Evolutionary conservation across 495 filamentous ascomycete genomes (phyloP).

Genomic region (Neurospora tetraspora): DNA sequence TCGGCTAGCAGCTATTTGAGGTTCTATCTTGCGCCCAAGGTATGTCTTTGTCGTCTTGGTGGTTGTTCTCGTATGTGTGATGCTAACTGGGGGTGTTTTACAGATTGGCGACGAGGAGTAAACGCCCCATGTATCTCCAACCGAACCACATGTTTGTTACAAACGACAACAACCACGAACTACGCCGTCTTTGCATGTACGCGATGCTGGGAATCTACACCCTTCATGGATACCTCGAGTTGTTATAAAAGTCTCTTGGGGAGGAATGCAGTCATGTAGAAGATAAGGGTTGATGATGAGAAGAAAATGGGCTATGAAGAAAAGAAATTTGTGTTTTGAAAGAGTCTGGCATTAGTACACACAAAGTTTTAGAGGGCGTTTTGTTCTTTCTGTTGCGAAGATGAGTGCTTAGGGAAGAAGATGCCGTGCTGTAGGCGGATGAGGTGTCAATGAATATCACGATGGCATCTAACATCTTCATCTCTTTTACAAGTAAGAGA

Average conservation of each 20-base stretch:
- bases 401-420: not conserved
- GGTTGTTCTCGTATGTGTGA: not conserved
- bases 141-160: not conserved
- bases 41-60: conserved; percentile 27
- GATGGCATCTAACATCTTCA: not conserved
- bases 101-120: conserved; percentile 92
- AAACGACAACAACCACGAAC: not conserved
- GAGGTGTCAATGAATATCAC: not conserved
- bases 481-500: not conserved
- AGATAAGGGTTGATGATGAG: not conserved
- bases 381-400: not conserved
- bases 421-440: not conserved
- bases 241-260: not conserved
- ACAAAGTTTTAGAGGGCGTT: not conserved
- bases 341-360: not conserved
- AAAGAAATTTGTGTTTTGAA: not conserved
- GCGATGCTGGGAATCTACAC: not conserved
- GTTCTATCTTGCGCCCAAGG: conserved; percentile 98
- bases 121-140: conserved; percentile 11
- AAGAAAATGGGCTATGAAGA: not conserved
- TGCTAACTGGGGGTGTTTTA: not conserved
- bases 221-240: not conserved
- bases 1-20: conserved; percentile 69
- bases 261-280: not conserved
- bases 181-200: not conserved